Evolutionary conservation across 2,329 filamentous ascomycete genomes (phyloP), one percentile per base, ranked within the genome.

Genomic region (Aspergillus hiratsukae): DNA sequence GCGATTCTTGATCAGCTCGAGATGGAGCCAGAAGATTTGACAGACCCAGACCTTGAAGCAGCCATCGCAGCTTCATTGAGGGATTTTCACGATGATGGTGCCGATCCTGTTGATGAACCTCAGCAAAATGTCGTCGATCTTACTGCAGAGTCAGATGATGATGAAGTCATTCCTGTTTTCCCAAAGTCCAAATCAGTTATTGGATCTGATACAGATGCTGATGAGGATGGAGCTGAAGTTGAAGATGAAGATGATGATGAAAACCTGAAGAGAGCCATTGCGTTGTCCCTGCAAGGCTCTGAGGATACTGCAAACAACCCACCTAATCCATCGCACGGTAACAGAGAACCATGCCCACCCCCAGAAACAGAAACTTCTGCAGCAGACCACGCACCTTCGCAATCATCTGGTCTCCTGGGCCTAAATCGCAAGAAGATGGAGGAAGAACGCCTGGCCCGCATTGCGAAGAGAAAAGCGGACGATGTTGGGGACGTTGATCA

Each of bases 401-500:
- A 49, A 14, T 27, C 49, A 7, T 57, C 53, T 10, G 77, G 79
- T 0, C 64, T 84, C 0, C 66, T 81, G 4, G 81, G 82, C 3
- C 73, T 96, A 1, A 83, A 96, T 75, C 83, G 92, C 37, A 90
- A 87, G 72, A 83, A 85, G 52, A 94, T 96, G 90, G 93, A 97
- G 71, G 80, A 86, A 65, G 91, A 95, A 69, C 85, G 93, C 43
- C 80, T 96, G 14, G 86, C 84, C 23, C 83, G 92, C 63, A 72
- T 86, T 41, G 80, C 78, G 37, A 76, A 92, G 71, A 81, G 84
- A 37, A 81, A 83, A 69, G 69, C 73, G 8, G 79, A 78, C 2
- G 63, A 65, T 8, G 57, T 62, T 19, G 66, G 73, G 9, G 75
- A 75, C 1, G 55, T 61, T 17, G 53, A 53, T 43, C 54, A 63